phyloP scores from a whole-genome alignment of 1,284 basidiomycete species.

The Trichosporon sp. region DNA sequence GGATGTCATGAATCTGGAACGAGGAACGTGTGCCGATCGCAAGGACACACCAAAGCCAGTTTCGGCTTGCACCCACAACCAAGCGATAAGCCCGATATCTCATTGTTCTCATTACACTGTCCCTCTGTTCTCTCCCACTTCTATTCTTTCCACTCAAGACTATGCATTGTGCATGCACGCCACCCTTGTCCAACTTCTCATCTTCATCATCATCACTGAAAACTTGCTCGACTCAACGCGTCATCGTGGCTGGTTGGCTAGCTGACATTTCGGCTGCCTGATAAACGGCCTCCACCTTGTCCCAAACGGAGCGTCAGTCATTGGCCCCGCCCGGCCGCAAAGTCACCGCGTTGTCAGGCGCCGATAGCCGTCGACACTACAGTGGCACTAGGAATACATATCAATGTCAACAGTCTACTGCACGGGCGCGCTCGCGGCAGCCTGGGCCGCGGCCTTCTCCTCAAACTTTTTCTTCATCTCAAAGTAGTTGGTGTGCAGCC shows the following conservation, averaged over 20 bases:
- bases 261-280: constrained; percentile 12
- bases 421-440: neutral
- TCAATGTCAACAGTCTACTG: constrained; percentile 4
- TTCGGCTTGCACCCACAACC: neutral
- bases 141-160: neutral
- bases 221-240: constrained; percentile 2
- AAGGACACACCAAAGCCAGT: neutral
- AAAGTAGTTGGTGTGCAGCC: constrained; percentile 86
- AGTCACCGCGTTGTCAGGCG: no score
- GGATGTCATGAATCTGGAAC: constrained; percentile 18
- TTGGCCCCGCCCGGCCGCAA: neutral
- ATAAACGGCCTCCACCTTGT: constrained; percentile 9
- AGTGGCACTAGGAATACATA: constrained; percentile 16
- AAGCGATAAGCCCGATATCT: neutral
- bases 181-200: neutral
- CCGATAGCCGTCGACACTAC: neutral
- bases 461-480: constrained; percentile 58
- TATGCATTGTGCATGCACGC: neutral
- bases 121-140: neutral
- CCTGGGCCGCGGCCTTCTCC: constrained; percentile 37
- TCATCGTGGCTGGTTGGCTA: constrained; percentile 13
- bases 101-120: neutral
- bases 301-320: neutral
- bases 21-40: constrained; percentile 20
- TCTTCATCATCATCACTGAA: neutral